Base-by-base conservation (phyloP, 805 yeast genomes). In the Cyberlindnera maclurae region DNA sequence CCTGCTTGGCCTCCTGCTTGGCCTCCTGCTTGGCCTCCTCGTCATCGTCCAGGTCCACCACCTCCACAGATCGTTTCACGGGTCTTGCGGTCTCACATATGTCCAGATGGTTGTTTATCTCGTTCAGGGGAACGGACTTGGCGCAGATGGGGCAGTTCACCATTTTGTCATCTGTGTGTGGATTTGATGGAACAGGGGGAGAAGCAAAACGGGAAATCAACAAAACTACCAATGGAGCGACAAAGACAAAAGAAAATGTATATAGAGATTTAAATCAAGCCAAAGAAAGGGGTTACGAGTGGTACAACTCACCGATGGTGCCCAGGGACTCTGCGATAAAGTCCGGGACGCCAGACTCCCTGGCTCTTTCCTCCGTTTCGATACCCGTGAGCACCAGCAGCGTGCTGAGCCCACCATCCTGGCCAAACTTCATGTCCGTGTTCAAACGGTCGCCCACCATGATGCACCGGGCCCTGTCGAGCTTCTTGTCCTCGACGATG, bases 381-480 rank as follows among this genome's bases (percentile, higher is more conserved):
- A 93, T 88, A 32, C 98, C 98, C 2, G 94, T 83, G 39, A 93
- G 71, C 3, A 93, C 98, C 50, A 93, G 67, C 41, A 93, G 61
- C 2, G 97, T 89, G 38, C 81, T 39, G 81, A 93, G 69, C 1
- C 93, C 93, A 38, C 96, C 95, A 42, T 79, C 80, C 40, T 75
- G 69, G 32, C 97, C 98, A 60, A 93, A 93, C 55, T 73, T 75
- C 79, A 93, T 90, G 54, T 93, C 98, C 0, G 98, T 93, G 59
- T 93, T 90, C 42, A 93, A 68, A 48, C 98, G 71, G 58, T 93
- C 98, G 15, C 98, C 98, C 41, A 93, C 76, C 97, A 93, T 93
- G 47, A 90, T 71, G 11, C 95, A 80, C 41, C 75, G 70, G 4
- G 63, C 47, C 37, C 77, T 74, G 37, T 77, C 77, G 26, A 77